A percentile compares a stretch with the other conserved stretches of the same genome.
Evolutionary conservation across 768 basidiomycete genomes (phyloP).

Genomic region (Trametes gibbosa): DNA sequence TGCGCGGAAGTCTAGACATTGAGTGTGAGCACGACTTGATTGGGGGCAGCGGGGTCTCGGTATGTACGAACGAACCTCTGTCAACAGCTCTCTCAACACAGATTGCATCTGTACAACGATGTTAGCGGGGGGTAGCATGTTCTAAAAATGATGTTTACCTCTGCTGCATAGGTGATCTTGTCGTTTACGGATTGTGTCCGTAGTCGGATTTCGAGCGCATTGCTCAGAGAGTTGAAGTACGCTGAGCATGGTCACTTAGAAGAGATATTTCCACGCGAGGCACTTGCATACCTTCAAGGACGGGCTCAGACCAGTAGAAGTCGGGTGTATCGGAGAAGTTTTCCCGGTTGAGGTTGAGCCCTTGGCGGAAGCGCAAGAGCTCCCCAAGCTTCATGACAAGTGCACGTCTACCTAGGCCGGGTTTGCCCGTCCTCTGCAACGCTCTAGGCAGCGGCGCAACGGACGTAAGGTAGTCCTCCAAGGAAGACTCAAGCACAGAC

Average conservation of each 20-base stretch:
- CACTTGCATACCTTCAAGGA: slow-evolving; percentile 64
- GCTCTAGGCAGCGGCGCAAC: slow-evolving; percentile 78
- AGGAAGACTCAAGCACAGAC: slow-evolving; percentile 79
- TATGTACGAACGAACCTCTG: slow-evolving; percentile 54
- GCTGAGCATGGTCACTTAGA: slow-evolving; percentile 36
- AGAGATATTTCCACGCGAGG: no score
- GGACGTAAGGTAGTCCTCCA: slow-evolving; percentile 81
- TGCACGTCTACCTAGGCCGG: slow-evolving; percentile 74
- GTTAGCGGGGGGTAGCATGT: neutral
- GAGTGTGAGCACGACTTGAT: neutral
- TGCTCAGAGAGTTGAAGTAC: slow-evolving; percentile 81
- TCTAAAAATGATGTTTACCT: slow-evolving; percentile 38
- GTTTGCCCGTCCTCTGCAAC: slow-evolving; percentile 76
- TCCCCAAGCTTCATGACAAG: slow-evolving; percentile 92
- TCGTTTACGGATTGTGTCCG: slow-evolving; percentile 83
- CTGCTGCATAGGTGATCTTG: slow-evolving; percentile 88
- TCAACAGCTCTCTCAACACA: slow-evolving; percentile 82
- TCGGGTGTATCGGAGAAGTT: slow-evolving; percentile 89
- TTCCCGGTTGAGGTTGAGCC: slow-evolving; percentile 84
- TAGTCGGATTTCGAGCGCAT: slow-evolving; percentile 82
- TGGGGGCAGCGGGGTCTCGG: neutral
- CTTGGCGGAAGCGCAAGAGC: slow-evolving; percentile 89
- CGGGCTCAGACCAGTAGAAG: slow-evolving; percentile 94
- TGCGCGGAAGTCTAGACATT: slow-evolving; percentile 72
- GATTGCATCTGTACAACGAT: slow-evolving; percentile 63